Conservation (phyloP, 768 basidiomycete species). For the Pluteus cervinus region DNA sequence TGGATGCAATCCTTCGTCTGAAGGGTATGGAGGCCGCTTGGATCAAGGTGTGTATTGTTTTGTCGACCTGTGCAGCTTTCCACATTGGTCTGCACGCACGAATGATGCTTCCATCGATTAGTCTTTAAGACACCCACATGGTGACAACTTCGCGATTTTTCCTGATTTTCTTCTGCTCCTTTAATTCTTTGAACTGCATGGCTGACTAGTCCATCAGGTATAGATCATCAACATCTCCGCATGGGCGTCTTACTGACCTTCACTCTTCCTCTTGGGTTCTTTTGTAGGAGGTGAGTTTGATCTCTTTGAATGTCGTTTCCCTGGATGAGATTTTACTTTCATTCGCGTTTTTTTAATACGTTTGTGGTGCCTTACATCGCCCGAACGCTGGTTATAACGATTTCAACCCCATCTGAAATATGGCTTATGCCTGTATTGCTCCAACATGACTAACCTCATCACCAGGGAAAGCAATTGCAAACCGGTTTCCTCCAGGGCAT, state of each 20-base stretch:
- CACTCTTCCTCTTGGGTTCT: slow-evolving; percentile 2
- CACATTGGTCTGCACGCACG: slow-evolving; percentile 6
- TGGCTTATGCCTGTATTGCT: slow-evolving; percentile 8
- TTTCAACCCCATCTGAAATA: slow-evolving; percentile 72
- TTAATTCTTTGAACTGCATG: slow-evolving; percentile 11
- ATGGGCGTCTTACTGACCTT: slow-evolving; percentile 8
- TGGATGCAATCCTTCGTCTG: slow-evolving; percentile 77
- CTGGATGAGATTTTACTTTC: slow-evolving; percentile 22
- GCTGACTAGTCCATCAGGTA: slow-evolving; percentile 14
- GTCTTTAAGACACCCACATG: slow-evolving; percentile 84
- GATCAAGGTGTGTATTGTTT: slow-evolving; percentile 53
- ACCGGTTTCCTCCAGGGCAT: slow-evolving; percentile 77
- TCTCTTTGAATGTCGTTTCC: slow-evolving; percentile 1
- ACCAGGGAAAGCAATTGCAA: slow-evolving; percentile 62
- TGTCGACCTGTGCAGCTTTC: slow-evolving; percentile 11
- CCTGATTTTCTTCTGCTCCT: slow-evolving; percentile 13
- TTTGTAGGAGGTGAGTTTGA: slow-evolving; percentile 33
- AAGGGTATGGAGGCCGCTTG: slow-evolving; percentile 72
- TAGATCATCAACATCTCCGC: neutral
- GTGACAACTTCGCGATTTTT: slow-evolving; percentile 45
- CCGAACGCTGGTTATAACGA: slow-evolving; percentile 47
- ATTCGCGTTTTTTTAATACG: slow-evolving; percentile 69
- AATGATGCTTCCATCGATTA: slow-evolving; percentile 59
- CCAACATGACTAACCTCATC: slow-evolving; percentile 2
- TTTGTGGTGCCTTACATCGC: slow-evolving; percentile 59